Base-by-base conservation (phyloP, 139 green algal genomes). In the Bryopsis sp. region DNA sequence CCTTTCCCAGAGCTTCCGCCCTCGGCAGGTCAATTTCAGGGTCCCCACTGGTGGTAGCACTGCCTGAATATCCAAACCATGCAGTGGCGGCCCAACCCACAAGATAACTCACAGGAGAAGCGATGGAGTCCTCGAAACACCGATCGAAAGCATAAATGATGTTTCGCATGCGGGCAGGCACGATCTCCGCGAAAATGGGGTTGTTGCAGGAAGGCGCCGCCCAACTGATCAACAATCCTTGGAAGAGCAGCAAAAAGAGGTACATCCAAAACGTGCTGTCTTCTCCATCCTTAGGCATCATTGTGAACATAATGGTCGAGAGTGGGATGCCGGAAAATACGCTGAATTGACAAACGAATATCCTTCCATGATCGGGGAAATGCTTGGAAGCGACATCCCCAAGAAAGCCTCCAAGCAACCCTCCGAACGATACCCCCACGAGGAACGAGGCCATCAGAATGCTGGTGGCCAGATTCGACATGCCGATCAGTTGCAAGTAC, bases 141-240 rank as follows among this genome's bases (percentile, higher is more conserved):
- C 87, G 71, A 75, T 94, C 87, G 61, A 92, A 93, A 2, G 87
- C 78, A 46, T 92, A 94, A 3, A 94, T 77, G 60, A 91, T 65
- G 39, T 82, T 89, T n/a, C 87, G 74, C 64, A 85, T 66, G 26
- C 77, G 43, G 8, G 77, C 37, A 0, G 86, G 87, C 22, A 93
- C 85, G 47, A 94, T 87, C 72, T 93, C 85, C 15, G 87, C 83
- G 77, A 94, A 94, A 11, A 85, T 74, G 34, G 84, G 78, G 71
- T 79, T 85, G 69, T 85, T 90, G 71, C 83, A 88, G 46, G 72
- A 74, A 35, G 78, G 64, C 3, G 72, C 78, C 7, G 72, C 70
- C 72, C 75, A 84, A 54, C 74, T 82, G 36, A 72, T 59, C 7
- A 88, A 43, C 5, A 82, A 48, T 39, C 75, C 78, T 22, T 74